Percentiles rank a stretch among this genome's conserved stretches.
Evolutionary conservation across 805 yeast species (phyloP).

Genomic region (Metschnikowia aberdeeniae): DNA sequence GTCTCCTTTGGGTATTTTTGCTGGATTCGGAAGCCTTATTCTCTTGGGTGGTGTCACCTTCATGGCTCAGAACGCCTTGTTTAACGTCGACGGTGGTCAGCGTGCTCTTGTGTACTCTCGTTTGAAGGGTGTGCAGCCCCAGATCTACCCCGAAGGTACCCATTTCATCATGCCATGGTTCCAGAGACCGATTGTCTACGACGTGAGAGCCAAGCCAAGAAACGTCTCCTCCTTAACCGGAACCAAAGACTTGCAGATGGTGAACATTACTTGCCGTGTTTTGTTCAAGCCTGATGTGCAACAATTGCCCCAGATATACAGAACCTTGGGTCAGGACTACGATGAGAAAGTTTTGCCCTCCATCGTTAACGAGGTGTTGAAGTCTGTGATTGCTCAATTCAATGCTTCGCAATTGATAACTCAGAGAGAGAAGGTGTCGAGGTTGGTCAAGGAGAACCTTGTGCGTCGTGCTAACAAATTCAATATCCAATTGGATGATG

Average conservation of each 20-base stretch:
- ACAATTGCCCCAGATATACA: constrained; percentile 77
- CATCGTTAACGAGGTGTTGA: constrained; percentile 95
- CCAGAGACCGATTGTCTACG: constrained; percentile 85
- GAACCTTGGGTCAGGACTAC: constrained; percentile 91
- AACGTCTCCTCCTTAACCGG: constrained; percentile 94
- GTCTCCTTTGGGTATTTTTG: constrained; percentile 35
- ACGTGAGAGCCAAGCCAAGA: constrained; percentile 93
- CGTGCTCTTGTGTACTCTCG: constrained; percentile 93
- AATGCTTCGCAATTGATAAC: constrained; percentile 97
- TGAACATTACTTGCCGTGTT: constrained; percentile 97
- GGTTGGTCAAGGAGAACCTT: constrained; percentile 85
- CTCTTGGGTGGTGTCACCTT: constrained; percentile 39
- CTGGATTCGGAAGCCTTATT: constrained; percentile 41
- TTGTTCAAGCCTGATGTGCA: constrained; percentile 80
- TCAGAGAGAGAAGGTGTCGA: constrained; percentile 95
- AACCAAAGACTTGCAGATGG: constrained; percentile 98
- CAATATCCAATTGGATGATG: constrained; percentile 87
- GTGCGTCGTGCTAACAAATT: constrained; percentile 88
- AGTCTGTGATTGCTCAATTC: constrained; percentile 96
- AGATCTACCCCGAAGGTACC: constrained; percentile 88
- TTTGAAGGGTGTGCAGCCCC: constrained; percentile 75
- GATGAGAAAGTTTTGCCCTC: constrained; percentile 97
- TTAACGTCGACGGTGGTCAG: constrained; percentile 95
- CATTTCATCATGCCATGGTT: constrained; percentile 94
- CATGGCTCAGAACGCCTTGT: constrained; percentile 34